Evolutionary conservation across 2,329 filamentous ascomycete species (phyloP).

Genomic region (Xylariaceae sp.): DNA sequence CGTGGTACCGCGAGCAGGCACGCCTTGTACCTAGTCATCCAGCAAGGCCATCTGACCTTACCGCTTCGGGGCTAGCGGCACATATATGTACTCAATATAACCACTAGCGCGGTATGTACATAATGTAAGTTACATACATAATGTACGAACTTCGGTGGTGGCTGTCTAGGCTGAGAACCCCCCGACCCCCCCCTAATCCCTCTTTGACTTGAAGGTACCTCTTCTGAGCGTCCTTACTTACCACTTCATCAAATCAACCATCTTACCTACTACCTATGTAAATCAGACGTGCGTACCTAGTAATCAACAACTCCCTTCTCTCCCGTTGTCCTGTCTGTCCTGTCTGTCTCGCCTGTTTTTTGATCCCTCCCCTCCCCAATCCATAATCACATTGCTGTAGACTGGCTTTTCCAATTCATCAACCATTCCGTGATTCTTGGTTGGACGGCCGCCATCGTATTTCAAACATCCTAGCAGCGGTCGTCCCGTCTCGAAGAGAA

Average conservation of each 20-base stretch:
- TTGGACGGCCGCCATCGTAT: constrained; percentile 2
- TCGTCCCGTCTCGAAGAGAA: not conserved
- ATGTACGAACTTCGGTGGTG: not conserved
- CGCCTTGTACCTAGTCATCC: not conserved
- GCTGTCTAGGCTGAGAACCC: not conserved
- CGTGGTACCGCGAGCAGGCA: not conserved
- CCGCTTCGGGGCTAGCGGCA: not conserved
- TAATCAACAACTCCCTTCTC: constrained; percentile 12
- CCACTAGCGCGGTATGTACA: not conserved
- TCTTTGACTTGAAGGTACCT: not conserved
- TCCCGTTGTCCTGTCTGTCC: constrained; percentile 8
- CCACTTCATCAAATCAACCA: not conserved
- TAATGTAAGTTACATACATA: not conserved
- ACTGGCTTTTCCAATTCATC: constrained; percentile 4
- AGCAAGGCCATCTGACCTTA: not conserved
- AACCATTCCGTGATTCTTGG: constrained; percentile 1
- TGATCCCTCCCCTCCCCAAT: not conserved
- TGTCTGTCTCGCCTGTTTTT: not conserved
- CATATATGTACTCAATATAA: not conserved
- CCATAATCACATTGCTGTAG: constrained; percentile 2
- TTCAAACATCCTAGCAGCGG: not conserved
- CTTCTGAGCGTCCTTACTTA: not conserved
- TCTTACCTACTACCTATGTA: constrained; percentile 1
- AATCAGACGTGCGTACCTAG: not conserved
- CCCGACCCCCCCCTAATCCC: not conserved